A percentile compares a stretch with the other conserved stretches of the same genome.
These are phyloP conservation scores for Meredithiella fracta DNA, from an alignment of 2,329 filamentous ascomycete species.

Conservation along the genomic window DNA sequence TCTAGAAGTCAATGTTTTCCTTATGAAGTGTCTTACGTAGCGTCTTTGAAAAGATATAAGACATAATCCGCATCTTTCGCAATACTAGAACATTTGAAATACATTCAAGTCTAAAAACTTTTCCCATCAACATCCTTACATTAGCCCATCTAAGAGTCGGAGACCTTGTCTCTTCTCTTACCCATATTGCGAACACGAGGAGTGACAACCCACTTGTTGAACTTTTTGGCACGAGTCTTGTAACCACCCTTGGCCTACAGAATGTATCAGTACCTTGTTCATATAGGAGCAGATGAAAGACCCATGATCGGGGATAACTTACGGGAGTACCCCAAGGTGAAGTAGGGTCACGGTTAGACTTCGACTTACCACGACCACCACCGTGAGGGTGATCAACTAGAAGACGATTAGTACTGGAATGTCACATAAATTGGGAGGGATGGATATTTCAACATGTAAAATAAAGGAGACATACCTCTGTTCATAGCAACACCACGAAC, in stretches of 20 bases:
- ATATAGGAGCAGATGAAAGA: too few species aligned
- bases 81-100: slow-evolving; percentile 12
- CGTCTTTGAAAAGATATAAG: slow-evolving; percentile 10
- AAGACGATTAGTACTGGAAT: slow-evolving; percentile 7
- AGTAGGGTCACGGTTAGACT: slow-evolving; percentile 90
- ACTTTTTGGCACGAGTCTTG: slow-evolving; percentile 83
- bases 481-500: slow-evolving; percentile 99
- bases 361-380: slow-evolving; percentile 97
- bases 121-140: neutral
- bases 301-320: slow-evolving; percentile 29
- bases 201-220: slow-evolving; percentile 81
- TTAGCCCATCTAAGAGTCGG: slow-evolving; percentile 10
- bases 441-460: neutral
- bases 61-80: slow-evolving; percentile 1
- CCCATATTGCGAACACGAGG: slow-evolving; percentile 77
- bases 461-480: slow-evolving; percentile 42
- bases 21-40: neutral
- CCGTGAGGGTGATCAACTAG: slow-evolving; percentile 88
- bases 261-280: slow-evolving; percentile 19
- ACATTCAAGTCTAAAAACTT: neutral
- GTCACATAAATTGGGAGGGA: neutral
- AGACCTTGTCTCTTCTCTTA: slow-evolving; percentile 56
- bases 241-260: slow-evolving; percentile 61
- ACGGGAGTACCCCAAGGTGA: slow-evolving; percentile 94
- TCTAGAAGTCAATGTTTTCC: neutral